Evolutionary conservation across 495 filamentous ascomycete genomes (phyloP), one percentile per base, ranked within the genome.

Genomic region (Amorphotheca resinae): DNA sequence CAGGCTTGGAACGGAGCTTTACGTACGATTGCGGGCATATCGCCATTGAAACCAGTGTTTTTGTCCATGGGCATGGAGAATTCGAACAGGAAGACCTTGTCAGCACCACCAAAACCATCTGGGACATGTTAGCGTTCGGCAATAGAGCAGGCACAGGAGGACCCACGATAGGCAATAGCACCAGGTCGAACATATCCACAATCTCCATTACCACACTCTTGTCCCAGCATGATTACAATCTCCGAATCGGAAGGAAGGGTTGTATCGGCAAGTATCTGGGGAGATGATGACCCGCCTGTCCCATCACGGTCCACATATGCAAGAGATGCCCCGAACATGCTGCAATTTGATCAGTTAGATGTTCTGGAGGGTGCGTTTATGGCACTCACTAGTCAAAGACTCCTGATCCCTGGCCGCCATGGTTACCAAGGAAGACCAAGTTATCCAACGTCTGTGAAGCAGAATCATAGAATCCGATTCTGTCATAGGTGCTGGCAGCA

Each of bases 21-120:
- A 28, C 25, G 25, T 11, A 28, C 25, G 14, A 51, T 43, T 7
- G 53, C 68, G 2, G 79, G 79, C 70, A 76, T 74, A 56, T 82
- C 66, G 25, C 42, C 60, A 48, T 76, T 70, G 23, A 56, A 59
- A 30, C 62, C 59, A 5, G 54, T 56, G 22, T 57, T 50, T 41
- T 60, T 59, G 47, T 73, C 60, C 21, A 56, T 39, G 0, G 82
- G 82, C 80, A 85, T 84, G 12, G 58, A 53, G 58, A 83, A 84
- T 38, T 84, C 76, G 22, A 78, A 59, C 21, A 83, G 58, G 62
- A 84, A 83, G 28, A 77, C 58, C 57, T 81, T 84, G 26, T 66
- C 54, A 4, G 69, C 56, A 17, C 77, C 77, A 18, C 45, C 63
- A 48, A 82, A 85, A 33, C 82, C 82, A 54, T 82, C 77, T 82